phyloP scores from a whole-genome alignment of 306 rosid genomes.

The Trichosanthes cucumerina region DNA sequence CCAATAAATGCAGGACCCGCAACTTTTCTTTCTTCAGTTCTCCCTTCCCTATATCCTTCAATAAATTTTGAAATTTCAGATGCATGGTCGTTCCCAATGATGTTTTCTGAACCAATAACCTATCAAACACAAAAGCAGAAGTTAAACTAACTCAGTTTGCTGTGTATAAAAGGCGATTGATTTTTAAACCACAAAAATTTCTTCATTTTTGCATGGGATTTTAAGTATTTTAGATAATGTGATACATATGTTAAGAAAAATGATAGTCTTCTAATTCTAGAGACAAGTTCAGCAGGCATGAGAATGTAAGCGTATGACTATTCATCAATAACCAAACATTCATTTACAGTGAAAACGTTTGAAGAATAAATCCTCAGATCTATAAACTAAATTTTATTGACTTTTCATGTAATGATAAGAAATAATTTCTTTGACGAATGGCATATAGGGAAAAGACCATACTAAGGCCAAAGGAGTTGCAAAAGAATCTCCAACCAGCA shows the following conservation, averaged over 20 bases:
- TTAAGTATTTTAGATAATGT: neutral
- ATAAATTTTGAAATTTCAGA: constrained; percentile 55
- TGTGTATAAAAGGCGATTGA: neutral
- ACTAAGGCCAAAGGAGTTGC: neutral
- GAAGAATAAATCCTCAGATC: neutral
- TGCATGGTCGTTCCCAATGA: constrained; percentile 61
- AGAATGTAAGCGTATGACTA: neutral
- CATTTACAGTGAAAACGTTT: neutral
- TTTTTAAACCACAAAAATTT: neutral
- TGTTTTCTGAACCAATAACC: constrained; percentile 73
- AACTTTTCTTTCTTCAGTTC: constrained; percentile 35
- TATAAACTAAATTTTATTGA: neutral
- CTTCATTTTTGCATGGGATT: neutral
- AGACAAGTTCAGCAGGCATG: neutral
- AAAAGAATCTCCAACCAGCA: neutral
- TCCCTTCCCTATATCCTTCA: constrained; percentile 79
- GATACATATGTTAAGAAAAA: neutral
- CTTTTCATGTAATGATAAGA: neutral
- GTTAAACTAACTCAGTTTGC: neutral
- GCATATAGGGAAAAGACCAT: neutral
- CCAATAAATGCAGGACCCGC: constrained; percentile 39
- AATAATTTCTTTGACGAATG: neutral
- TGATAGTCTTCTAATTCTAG: neutral
- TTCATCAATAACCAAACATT: neutral
- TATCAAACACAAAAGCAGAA: constrained; percentile 15